Conservation (phyloP, 176 grass and related monocot species). For the Dendrocalamus sinicus region DNA sequence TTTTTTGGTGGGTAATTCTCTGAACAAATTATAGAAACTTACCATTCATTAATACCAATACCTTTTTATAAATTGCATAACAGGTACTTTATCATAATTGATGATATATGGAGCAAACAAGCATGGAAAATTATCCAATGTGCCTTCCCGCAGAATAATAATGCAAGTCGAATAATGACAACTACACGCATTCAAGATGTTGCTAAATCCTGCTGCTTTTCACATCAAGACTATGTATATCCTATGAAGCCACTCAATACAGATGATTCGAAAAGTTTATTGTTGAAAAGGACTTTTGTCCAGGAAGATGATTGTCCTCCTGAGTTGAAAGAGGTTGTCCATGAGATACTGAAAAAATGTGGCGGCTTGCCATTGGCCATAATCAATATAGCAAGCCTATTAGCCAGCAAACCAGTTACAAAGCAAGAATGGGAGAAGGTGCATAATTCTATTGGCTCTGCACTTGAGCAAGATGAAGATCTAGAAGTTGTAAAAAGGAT, state of each 20-base stretch:
- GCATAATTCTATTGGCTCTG: neutral
- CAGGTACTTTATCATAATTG: conserved; percentile 43
- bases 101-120: conserved; percentile 48
- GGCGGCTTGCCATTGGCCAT: conserved; percentile 41
- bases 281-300: conserved; percentile 40
- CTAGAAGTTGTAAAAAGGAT: conserved; percentile 33
- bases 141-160: conserved; percentile 35
- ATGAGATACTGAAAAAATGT: conserved; percentile 39
- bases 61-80: too few species aligned
- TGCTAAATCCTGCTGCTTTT: conserved; percentile 35
- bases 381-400: conserved; percentile 43
- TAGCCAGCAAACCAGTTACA: conserved; percentile 10
- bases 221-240: conserved; percentile 8
- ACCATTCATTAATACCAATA: too few species aligned
- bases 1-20: too few species aligned
- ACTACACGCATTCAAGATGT: conserved; percentile 47
- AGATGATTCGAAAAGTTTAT: conserved; percentile 36
- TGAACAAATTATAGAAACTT: too few species aligned
- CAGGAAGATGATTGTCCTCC: neutral
- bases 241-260: neutral
- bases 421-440: conserved; percentile 30
- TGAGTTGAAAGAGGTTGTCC: conserved; percentile 30
- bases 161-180: conserved; percentile 37
- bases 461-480: conserved; percentile 16
- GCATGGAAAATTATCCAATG: conserved; percentile 33